Evolutionary conservation across 176 grass and related monocot genomes (phyloP), one percentile per base, ranked within the genome.

Genomic region (Areca catechu): DNA sequence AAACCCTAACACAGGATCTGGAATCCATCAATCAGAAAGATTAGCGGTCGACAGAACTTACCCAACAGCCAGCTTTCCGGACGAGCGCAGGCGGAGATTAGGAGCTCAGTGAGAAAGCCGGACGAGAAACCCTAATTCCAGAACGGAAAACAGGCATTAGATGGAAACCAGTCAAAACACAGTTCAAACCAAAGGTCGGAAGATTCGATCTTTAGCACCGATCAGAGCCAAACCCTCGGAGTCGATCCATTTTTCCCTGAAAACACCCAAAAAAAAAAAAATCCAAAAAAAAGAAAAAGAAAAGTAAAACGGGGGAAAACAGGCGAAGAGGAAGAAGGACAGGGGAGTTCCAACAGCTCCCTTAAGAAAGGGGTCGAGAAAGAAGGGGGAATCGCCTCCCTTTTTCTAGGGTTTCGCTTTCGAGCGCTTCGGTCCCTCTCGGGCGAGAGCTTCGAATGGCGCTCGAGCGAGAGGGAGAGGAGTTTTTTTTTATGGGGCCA

Each of bases 101-200:
- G 22, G 47, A 50, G 20, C 28, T 71, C 55, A 60, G 56, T 9
- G 23, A 19, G 30, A 51, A 16, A 57, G 55, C 43, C 55, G 47
- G 1, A 58, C 6, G 17, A 57, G 6, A 60, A 71, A 50, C 68
- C 68, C 56, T 59, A 60, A 22, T 71, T 59, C 16, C 29, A 71
- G 47, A 49, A 71, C 23, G 51, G 20, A 51, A 60, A 71, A 71
- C 5, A 71, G 22, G 16, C 47, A 60, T 51, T 71, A 71, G 56
- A 71, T n/a, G 22, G 22, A 19, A 71, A 49, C 20, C 17, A 24
- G 24, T 50, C 20, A 9, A 70, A 70, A 50, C 20, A 34, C 67
- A 50, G 20, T 22, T 19, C 7, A 6, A 59, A 5, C 27, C 27
- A 66, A 25, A 15, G 16, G 43, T 50, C 20, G 43, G 22, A 6